Conservation (phyloP, 495 filamentous ascomycete genomes). For the Penicillium roqueforti region DNA sequence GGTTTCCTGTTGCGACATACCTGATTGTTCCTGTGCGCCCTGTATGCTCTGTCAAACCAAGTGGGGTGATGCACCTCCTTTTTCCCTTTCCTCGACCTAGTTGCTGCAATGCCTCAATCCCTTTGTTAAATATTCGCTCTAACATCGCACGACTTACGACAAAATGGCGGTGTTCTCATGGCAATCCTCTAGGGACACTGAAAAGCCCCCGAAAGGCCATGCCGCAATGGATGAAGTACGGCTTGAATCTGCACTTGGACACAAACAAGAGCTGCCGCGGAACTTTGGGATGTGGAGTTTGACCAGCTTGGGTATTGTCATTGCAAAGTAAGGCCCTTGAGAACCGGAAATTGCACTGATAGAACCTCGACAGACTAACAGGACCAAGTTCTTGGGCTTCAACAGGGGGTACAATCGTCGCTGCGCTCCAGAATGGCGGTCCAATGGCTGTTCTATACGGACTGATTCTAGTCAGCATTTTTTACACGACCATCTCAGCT, state of each 20-base stretch:
- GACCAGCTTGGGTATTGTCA: constrained; percentile 44
- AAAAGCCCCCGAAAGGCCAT: constrained; percentile 12
- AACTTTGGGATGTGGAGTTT: constrained; percentile 43
- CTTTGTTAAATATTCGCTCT: neutral
- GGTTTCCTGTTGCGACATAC: constrained; percentile 16
- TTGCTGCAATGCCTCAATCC: neutral
- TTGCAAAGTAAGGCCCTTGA: constrained; percentile 39
- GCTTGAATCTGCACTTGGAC: constrained; percentile 41
- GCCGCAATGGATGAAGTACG: constrained; percentile 36
- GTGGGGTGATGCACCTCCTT: constrained; percentile 7
- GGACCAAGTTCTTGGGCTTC: constrained; percentile 38
- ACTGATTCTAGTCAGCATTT: constrained; percentile 38
- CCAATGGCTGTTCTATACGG: constrained; percentile 45
- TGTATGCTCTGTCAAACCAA: constrained; percentile 4
- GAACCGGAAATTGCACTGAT: neutral
- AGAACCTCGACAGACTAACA: neutral
- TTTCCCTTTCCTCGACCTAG: neutral
- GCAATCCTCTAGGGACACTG: constrained; percentile 5
- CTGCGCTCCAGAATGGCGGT: constrained; percentile 42
- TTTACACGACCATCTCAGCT: constrained; percentile 41
- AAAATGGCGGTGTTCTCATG: constrained; percentile 13
- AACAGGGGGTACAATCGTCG: constrained; percentile 42
- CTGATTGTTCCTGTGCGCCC: constrained; percentile 6
- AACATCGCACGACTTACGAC: neutral
- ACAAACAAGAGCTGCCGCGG: constrained; percentile 40